These are phyloP conservation scores for Bertia moriformis DNA, from an alignment of 2,329 filamentous ascomycete genomes.

Conservation along the genomic window DNA sequence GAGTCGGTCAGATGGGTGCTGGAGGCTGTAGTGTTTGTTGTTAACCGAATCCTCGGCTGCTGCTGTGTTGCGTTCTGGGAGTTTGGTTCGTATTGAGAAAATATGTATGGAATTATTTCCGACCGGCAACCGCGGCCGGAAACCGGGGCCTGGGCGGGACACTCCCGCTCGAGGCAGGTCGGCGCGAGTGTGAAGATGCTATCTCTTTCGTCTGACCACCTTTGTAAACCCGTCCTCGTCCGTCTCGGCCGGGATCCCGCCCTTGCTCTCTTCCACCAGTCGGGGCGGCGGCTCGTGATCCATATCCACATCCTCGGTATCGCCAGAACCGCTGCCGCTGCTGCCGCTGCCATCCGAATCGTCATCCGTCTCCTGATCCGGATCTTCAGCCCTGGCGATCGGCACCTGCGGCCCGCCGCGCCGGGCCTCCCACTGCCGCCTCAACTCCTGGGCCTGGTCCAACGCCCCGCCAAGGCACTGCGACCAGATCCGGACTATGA, in stretches of 20 bases:
- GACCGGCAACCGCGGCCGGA: too few species aligned
- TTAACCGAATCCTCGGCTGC: too few species aligned
- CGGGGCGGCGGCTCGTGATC: too few species aligned
- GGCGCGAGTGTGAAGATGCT: too few species aligned
- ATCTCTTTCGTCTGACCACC: constrained; percentile 56
- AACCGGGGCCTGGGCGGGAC: too few species aligned
- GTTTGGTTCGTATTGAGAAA: too few species aligned
- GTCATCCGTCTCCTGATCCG: constrained; percentile 44
- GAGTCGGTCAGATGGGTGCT: too few species aligned
- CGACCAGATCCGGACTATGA: constrained; percentile 54
- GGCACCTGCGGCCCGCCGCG: constrained; percentile 31
- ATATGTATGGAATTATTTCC: too few species aligned
- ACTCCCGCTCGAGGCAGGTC: too few species aligned
- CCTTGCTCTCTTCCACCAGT: constrained; percentile 33
- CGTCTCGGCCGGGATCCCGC: constrained; percentile 55
- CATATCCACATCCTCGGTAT: constrained; percentile 53
- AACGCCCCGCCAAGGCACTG: constrained; percentile 54
- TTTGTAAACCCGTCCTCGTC: constrained; percentile 74
- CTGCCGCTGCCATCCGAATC: too few species aligned
- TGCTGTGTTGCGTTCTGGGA: too few species aligned
- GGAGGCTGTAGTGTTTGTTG: too few species aligned
- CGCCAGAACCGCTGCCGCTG: constrained; percentile 36
- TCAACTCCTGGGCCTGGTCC: constrained; percentile 47
- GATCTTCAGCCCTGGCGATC: constrained; percentile 38
- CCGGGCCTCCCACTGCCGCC: constrained; percentile 43